Evolutionary conservation across 345 rosid species (phyloP).

Genomic region (Acer negundo): DNA sequence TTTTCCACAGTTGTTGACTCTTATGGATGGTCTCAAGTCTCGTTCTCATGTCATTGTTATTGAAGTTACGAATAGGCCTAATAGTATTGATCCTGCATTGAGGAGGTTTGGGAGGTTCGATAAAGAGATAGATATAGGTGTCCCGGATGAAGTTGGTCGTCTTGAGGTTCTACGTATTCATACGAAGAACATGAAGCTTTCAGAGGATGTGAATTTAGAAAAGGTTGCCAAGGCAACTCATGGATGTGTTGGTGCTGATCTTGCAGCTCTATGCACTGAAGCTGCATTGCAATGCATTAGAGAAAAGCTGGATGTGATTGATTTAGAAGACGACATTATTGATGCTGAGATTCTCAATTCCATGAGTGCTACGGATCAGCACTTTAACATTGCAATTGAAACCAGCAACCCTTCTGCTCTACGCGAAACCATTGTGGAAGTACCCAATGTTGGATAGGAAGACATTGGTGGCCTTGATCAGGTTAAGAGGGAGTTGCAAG

Average conservation of each 20-base stretch:
- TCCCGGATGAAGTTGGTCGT: constrained; percentile 3
- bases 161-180: constrained; percentile 9
- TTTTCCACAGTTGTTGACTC: not conserved
- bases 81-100: constrained; percentile 5
- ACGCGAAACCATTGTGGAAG: not conserved
- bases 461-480: not conserved
- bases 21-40: constrained; percentile 13
- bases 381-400: constrained; percentile 1
- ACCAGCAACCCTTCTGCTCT: constrained; percentile 1
- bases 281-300: constrained; percentile 8
- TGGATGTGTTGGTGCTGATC: constrained; percentile 13
- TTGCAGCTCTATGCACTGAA: constrained; percentile 12
- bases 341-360: constrained; percentile 11
- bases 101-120: constrained; percentile 17
- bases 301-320: not conserved
- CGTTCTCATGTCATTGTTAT: not conserved
- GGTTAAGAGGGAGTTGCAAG: constrained; percentile 12
- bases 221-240: not conserved
- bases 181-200: constrained; percentile 10
- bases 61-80: constrained; percentile 7
- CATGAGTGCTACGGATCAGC: not conserved
- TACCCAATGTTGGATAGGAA: constrained; percentile 3
- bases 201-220: constrained; percentile 1
- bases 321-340: constrained; percentile 4
- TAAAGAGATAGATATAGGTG: not conserved